Conservation (phyloP, 495 filamentous ascomycete genomes). For the Aspergillus saccharolyticus region DNA sequence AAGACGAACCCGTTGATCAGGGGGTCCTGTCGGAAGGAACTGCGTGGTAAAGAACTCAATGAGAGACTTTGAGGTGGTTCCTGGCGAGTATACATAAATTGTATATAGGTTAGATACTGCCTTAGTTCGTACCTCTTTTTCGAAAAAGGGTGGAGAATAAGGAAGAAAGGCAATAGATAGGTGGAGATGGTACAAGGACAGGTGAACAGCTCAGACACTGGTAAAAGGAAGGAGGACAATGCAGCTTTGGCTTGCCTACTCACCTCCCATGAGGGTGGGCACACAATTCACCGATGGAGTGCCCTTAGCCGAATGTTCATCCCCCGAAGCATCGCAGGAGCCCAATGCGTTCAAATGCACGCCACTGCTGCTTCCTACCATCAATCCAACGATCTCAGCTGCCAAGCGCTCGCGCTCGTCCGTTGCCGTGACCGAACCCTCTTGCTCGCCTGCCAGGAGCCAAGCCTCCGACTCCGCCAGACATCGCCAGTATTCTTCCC, state of each 20-base stretch:
- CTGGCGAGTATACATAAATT: too few species aligned
- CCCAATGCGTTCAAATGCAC: background rate
- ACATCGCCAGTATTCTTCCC: constrained; percentile 50
- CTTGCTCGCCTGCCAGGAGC: background rate
- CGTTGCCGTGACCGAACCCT: background rate
- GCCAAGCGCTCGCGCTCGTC: background rate
- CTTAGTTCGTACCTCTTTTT: background rate
- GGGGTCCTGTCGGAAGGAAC: constrained; percentile 67
- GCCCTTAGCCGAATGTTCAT: constrained; percentile 8
- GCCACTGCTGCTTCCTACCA: constrained; percentile 2
- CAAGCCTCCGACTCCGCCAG: background rate
- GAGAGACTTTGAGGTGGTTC: constrained; percentile 31
- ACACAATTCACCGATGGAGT: constrained; percentile 22
- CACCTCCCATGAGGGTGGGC: constrained; percentile 42
- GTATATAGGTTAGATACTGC: background rate
- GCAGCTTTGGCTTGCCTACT: constrained; percentile 7
- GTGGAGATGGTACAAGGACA: too few species aligned
- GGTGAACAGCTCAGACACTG: too few species aligned
- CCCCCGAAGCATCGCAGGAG: constrained; percentile 6
- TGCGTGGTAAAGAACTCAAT: constrained; percentile 62
- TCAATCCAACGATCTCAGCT: background rate
- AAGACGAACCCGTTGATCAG: constrained; percentile 59
- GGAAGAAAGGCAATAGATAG: background rate
- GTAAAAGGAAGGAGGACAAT: background rate
- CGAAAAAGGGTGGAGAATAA: background rate